Percentiles rank a stretch among this genome's conserved stretches.
Conservation (phyloP, 1,284 basidiomycete genomes). For the Pascua sp. region DNA sequence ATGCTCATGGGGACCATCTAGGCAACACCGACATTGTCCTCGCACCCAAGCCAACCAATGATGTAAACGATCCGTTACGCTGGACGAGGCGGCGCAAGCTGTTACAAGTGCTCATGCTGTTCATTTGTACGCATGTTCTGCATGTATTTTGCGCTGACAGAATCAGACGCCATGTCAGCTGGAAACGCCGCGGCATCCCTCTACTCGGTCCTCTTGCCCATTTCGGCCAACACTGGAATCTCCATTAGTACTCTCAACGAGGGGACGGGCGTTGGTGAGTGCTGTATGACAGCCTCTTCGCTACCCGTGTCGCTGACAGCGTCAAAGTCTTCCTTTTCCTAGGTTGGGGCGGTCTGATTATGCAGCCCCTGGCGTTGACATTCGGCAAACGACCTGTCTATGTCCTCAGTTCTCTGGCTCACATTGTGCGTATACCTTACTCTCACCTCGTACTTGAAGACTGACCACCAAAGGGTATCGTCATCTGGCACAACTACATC, state of each 20-base stretch:
- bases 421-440: constrained; percentile 8
- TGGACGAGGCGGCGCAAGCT: constrained; percentile 23
- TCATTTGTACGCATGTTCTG: constrained; percentile 11
- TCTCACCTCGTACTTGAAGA: not conserved
- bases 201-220: constrained; percentile 25
- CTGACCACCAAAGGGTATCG: constrained; percentile 4
- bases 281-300: too few relatives aligned
- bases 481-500: constrained; percentile 23
- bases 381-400: constrained; percentile 28
- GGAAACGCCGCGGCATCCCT: constrained; percentile 16
- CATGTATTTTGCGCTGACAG: not conserved
- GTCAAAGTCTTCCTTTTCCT: constrained; percentile 23
- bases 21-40: constrained; percentile 18
- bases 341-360: constrained; percentile 28
- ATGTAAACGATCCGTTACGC: constrained; percentile 24
- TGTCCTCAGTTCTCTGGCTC: constrained; percentile 10
- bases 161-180: constrained; percentile 11
- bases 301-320: not conserved
- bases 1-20: not conserved
- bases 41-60: constrained; percentile 18
- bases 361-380: constrained; percentile 23
- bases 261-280: constrained; percentile 23
- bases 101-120: constrained; percentile 17
- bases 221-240: constrained; percentile 19
- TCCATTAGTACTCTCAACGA: constrained; percentile 20